Conservation (phyloP, 352 stramenopile species). For the Blastocystis sp. region DNA sequence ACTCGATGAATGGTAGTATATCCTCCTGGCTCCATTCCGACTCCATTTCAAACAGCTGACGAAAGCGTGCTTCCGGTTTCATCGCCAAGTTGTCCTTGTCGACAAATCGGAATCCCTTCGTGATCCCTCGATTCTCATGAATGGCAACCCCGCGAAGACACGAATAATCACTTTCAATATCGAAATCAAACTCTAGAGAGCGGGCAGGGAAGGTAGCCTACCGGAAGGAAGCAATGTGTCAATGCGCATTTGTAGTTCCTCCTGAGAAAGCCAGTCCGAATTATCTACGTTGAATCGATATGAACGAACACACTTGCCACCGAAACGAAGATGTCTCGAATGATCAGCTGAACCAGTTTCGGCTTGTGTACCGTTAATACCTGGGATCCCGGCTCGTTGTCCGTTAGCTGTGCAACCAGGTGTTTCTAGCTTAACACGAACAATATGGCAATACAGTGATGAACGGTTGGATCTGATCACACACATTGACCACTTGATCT, state of each 20-base stretch:
- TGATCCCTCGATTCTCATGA: background rate
- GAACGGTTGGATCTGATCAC: background rate
- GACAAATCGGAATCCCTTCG: slow-evolving; percentile 15
- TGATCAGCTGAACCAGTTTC: background rate
- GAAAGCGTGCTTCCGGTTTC: background rate
- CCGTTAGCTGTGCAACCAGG: background rate
- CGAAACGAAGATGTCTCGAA: background rate
- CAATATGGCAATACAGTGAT: background rate
- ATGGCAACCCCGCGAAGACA: background rate
- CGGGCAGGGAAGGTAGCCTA: background rate
- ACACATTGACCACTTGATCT: background rate
- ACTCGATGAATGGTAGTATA: slow-evolving; percentile 19
- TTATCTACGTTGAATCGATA: background rate
- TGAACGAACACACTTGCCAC: background rate
- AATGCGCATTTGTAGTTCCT: slow-evolving; percentile 28
- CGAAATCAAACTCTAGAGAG: slow-evolving; percentile 38
- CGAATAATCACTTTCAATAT: background rate
- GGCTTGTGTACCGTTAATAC: background rate
- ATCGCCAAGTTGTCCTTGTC: slow-evolving; percentile 3
- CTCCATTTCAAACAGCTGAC: slow-evolving; percentile 25
- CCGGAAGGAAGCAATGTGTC: background rate
- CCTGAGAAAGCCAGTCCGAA: background rate
- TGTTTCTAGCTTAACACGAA: slow-evolving; percentile 4
- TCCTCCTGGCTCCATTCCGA: slow-evolving; percentile 52
- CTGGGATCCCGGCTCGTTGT: background rate